These are phyloP conservation scores for Pythium dissotocum DNA, from an alignment of 352 stramenopile genomes.

Conservation along the genomic window DNA sequence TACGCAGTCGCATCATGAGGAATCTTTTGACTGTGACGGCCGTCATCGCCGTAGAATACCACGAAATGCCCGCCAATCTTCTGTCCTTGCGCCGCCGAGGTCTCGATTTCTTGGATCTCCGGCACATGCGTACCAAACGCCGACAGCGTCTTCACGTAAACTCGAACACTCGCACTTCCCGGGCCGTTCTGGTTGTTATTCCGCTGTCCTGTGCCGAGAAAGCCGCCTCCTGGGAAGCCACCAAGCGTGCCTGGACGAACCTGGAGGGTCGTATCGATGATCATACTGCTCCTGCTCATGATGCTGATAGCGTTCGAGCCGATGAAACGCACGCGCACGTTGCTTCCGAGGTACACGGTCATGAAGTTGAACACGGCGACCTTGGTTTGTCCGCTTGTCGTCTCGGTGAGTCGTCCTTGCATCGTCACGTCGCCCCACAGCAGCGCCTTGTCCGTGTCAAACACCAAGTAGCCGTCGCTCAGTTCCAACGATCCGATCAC, in stretches of 20 bases:
- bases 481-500: slow-evolving; percentile 83
- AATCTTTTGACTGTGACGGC: slow-evolving; percentile 46
- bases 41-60: slow-evolving; percentile 27
- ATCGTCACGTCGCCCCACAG: slow-evolving; percentile 62
- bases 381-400: slow-evolving; percentile 67
- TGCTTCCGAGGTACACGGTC: slow-evolving; percentile 85
- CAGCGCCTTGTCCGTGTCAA: slow-evolving; percentile 65
- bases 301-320: slow-evolving; percentile 88
- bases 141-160: slow-evolving; percentile 93
- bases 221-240: slow-evolving; percentile 91
- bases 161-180: slow-evolving; percentile 85
- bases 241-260: slow-evolving; percentile 88
- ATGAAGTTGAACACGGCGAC: slow-evolving; percentile 97
- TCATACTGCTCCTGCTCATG: slow-evolving; percentile 89
- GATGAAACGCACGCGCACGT: slow-evolving; percentile 85
- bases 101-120: slow-evolving; percentile 92
- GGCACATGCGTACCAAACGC: slow-evolving; percentile 82
- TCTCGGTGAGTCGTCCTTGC: slow-evolving; percentile 61
- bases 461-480: slow-evolving; percentile 65
- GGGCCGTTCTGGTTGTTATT: slow-evolving; percentile 94
- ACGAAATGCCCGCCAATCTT: slow-evolving; percentile 86
- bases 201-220: slow-evolving; percentile 52
- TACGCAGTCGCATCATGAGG: slow-evolving; percentile 72
- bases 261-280: slow-evolving; percentile 88
- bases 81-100: slow-evolving; percentile 70